Percentiles rank a stretch among this genome's conserved stretches.
Evolutionary conservation across 1,139 yeast species (phyloP).

Genomic region (Blastobotrys niveus): DNA sequence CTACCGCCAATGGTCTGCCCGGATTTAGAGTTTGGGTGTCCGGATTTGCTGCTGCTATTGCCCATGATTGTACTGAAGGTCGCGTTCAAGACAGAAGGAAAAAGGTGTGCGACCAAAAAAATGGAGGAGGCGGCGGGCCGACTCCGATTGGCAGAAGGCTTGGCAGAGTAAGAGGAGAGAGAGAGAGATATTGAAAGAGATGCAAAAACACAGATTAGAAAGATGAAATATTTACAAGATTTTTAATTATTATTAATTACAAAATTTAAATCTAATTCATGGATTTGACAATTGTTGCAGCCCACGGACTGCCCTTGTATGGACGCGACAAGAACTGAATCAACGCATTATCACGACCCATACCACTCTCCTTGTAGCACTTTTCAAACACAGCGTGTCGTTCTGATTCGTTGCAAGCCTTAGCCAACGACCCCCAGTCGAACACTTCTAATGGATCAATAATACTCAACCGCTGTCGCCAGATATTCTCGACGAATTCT

Average conservation of each 20-base stretch:
- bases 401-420: slow-evolving; percentile 31
- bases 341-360: neutral
- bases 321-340: slow-evolving; percentile 8
- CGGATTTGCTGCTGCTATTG: slow-evolving; percentile 3
- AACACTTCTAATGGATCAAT: slow-evolving; percentile 57
- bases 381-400: slow-evolving; percentile 18
- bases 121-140: too few species aligned
- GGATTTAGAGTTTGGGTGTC: neutral
- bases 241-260: neutral
- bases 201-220: neutral
- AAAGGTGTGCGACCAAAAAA: neutral
- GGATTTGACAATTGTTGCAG: slow-evolving; percentile 6
- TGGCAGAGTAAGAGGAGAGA: neutral
- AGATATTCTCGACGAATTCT: slow-evolving; percentile 49
- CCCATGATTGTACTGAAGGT: slow-evolving; percentile 6
- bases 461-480: slow-evolving; percentile 51
- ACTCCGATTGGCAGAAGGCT: too few species aligned
- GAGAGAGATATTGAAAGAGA: neutral
- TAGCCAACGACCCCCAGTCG: slow-evolving; percentile 73
- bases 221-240: neutral
- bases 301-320: slow-evolving; percentile 8
- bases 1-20: neutral
- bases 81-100: neutral
- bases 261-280: neutral
- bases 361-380: slow-evolving; percentile 4